Percentiles rank a stretch among this genome's conserved stretches.
phyloP scores from a whole-genome alignment of 495 filamentous ascomycete genomes.

The Aspergillus cavernicola region DNA sequence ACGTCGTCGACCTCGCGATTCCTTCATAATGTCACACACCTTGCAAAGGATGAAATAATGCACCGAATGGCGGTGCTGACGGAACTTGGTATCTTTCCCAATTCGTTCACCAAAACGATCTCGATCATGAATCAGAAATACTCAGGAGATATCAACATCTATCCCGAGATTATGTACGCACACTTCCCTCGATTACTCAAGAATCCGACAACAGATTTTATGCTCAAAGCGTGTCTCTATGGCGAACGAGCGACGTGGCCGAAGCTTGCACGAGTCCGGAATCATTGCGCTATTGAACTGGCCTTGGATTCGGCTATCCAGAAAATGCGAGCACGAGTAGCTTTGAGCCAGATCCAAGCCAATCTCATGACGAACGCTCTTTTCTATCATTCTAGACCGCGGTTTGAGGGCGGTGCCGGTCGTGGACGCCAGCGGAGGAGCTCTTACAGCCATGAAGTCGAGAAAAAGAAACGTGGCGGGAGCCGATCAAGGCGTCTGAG shows the following conservation, averaged over 20 bases:
- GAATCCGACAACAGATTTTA: conserved; percentile 90
- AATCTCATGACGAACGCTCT: conserved; percentile 42
- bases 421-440: conserved; percentile 27
- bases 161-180: conserved; percentile 70
- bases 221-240: conserved; percentile 67
- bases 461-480: conserved; percentile 19
- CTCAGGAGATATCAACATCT: conserved; percentile 92
- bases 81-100: conserved; percentile 82
- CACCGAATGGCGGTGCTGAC: conserved; percentile 78
- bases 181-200: conserved; percentile 74
- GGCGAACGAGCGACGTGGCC: conserved; percentile 92
- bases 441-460: conserved; percentile 35
- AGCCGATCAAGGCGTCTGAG: conserved; percentile 16
- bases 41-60: conserved; percentile 77
- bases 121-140: conserved; percentile 87
- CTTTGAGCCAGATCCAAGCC: conserved; percentile 72
- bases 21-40: conserved; percentile 63
- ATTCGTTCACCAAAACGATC: conserved; percentile 69
- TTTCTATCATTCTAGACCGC: conserved; percentile 16
- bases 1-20: conserved; percentile 47
- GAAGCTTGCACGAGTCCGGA: conserved; percentile 73
- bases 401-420: conserved; percentile 21
- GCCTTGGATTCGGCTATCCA: conserved; percentile 82
- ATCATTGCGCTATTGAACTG: conserved; percentile 81
- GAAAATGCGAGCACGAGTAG: conserved; percentile 67